Base-by-base conservation (phyloP, 2,329 filamentous ascomycete species). In the Paecilomyces fulvus region DNA sequence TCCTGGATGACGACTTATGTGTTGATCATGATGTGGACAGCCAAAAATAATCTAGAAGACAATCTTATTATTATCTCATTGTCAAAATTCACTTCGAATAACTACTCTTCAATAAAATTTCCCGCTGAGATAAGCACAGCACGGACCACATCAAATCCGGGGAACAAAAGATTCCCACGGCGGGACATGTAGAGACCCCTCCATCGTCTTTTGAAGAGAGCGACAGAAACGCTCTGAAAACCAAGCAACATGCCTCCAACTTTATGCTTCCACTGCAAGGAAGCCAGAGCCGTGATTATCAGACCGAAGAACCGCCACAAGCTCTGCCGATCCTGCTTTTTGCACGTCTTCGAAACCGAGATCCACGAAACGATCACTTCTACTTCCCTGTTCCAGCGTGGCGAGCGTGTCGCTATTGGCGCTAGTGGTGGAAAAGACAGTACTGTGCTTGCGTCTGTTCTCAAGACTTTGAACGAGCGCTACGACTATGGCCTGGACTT, bases 361-460 rank as follows among this genome's bases (percentile, higher is more conserved):
- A 85, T 96, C 51, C 92, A 97, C 70, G 88, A 95, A 67, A 97
- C 94, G 3, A 95, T 99, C 66, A 85, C 81, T 25, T 84, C 87
- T 1, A 90, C 88, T 17, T 77, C 80, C n/a, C 82, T 99, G 14
- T 99, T 99, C 73, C 78, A 79, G 49, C 85, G 81, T 1, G 92
- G 92, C 57, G 94, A 99, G 71, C 84, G 83, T 59, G 83, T 99
- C 43, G 95, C 94, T 7, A 96, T 99, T 66, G 95, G 94, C 49
- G 94, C 95, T 52, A 96, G 92, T 1, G 94, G 94, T 55, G 94
- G 94, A 64, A 99, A 99, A 75, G 94, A 99, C 73, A 96, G 91
- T 54, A 99, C 94, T 0, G 94, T 99, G 0, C 80, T 99, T 10
- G 94, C 94, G 3, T 95, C 91, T 0, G 92, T 99, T 0, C 80